Evolutionary conservation across 2,329 filamentous ascomycete genomes (phyloP).

Genomic region (Keithomyces neogunnii): DNA sequence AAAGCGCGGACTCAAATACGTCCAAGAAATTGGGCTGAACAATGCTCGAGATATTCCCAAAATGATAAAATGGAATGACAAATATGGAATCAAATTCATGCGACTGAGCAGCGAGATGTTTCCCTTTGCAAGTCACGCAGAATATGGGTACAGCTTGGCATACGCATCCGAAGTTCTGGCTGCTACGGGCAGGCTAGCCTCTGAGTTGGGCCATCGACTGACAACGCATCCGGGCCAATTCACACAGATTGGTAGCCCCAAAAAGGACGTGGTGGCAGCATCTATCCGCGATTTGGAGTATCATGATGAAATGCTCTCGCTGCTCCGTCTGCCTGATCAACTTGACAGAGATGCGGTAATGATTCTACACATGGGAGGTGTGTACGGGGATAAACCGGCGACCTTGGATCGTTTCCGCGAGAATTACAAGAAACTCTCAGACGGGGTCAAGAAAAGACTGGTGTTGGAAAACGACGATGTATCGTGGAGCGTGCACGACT

Average conservation of each 20-base stretch:
- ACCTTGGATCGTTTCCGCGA: conserved; percentile 70
- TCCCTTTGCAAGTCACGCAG: conserved; percentile 82
- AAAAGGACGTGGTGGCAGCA: conserved; percentile 65
- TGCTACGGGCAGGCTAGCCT: conserved; percentile 68
- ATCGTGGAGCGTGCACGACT: conserved; percentile 82
- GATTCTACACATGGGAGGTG: conserved; percentile 88
- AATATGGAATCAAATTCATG: conserved; percentile 87
- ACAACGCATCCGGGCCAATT: conserved; percentile 91
- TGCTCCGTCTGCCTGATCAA: conserved; percentile 70
- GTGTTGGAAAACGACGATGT: conserved; percentile 96
- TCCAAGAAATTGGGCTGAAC: conserved; percentile 68
- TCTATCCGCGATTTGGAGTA: conserved; percentile 79
- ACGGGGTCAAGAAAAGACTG: conserved; percentile 66
- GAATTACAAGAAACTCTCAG: conserved; percentile 60
- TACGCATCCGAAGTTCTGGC: conserved; percentile 74
- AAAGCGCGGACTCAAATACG: conserved; percentile 59
- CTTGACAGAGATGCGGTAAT: conserved; percentile 81
- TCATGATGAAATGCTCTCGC: conserved; percentile 73
- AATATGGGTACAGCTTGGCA: conserved; percentile 77
- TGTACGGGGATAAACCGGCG: conserved; percentile 77
- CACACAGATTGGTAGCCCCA: conserved; percentile 82
- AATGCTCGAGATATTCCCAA: conserved; percentile 80
- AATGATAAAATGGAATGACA: conserved; percentile 87
- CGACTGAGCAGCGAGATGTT: conserved; percentile 94
- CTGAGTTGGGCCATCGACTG: conserved; percentile 71